Conservation (phyloP, 768 basidiomycete species). For the Pholiota molesta region DNA sequence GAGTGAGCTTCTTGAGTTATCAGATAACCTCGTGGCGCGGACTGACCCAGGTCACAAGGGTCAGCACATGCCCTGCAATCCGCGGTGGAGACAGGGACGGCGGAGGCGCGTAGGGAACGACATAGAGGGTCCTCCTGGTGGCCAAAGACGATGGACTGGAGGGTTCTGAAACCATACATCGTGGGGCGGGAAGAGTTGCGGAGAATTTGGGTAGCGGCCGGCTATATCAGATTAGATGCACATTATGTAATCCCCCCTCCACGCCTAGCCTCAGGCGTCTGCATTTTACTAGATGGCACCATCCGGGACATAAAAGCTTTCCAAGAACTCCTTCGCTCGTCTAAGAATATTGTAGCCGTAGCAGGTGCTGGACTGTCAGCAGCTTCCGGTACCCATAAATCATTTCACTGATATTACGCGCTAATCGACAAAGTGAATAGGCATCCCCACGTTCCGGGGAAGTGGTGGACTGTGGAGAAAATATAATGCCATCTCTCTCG, state of each 20-base stretch:
- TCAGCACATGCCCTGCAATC: constrained; percentile 77
- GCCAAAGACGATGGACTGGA: constrained; percentile 46
- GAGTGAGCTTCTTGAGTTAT: constrained; percentile 27
- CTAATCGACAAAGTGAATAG: constrained; percentile 20
- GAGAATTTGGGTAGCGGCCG: constrained; percentile 7
- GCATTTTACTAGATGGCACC: constrained; percentile 23
- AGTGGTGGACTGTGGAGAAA: constrained; percentile 54
- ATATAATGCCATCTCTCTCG: constrained; percentile 51
- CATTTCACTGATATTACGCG: constrained; percentile 12
- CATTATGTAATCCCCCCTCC: constrained; percentile 19
- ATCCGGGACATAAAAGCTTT: constrained; percentile 34
- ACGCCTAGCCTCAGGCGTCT: not conserved
- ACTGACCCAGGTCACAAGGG: constrained; percentile 72
- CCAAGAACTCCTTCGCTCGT: constrained; percentile 27
- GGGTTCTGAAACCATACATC: constrained; percentile 43
- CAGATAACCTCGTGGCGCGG: constrained; percentile 25
- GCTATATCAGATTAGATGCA: constrained; percentile 33
- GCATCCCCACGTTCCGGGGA: constrained; percentile 54
- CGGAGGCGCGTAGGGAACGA: constrained; percentile 54
- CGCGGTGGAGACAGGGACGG: constrained; percentile 66
- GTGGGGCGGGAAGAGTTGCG: constrained; percentile 16
- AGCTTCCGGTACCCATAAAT: constrained; percentile 49
- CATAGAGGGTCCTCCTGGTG: constrained; percentile 41
- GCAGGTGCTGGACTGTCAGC: constrained; percentile 68
- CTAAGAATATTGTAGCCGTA: constrained; percentile 39